phyloP scores from a whole-genome alignment of 2,329 filamentous ascomycete species.

The Colletotrichum cordylinicola region DNA sequence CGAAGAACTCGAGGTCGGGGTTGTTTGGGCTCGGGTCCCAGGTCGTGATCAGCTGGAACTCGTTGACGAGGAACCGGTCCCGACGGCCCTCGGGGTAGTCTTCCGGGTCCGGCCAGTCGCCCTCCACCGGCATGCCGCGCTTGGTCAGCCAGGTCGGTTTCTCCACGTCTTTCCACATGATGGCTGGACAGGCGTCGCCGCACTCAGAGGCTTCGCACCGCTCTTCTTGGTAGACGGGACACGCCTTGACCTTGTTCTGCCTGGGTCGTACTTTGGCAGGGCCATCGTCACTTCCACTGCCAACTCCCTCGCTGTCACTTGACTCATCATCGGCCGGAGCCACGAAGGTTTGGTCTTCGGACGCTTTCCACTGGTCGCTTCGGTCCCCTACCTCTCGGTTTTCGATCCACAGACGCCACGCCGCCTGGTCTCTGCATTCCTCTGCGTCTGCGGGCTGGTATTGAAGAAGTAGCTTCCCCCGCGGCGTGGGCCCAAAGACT shows the following conservation, averaged over 20 bases:
- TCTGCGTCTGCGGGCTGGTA: not conserved
- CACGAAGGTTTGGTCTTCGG: not conserved
- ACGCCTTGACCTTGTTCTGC: not conserved
- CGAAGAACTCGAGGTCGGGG: not conserved
- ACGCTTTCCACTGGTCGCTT: not conserved
- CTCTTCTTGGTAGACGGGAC: not conserved
- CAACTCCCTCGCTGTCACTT: not conserved
- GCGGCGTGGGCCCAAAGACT: not conserved
- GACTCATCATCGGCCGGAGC: not conserved
- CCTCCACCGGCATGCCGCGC: not conserved
- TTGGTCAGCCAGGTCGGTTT: not conserved
- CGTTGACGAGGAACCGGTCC: not conserved
- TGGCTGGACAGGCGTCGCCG: not conserved
- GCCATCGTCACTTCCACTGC: not conserved
- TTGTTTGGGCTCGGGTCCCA: not conserved
- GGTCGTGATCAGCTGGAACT: not conserved
- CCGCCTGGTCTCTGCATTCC: slow-evolving; percentile 1
- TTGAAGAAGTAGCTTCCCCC: slow-evolving; percentile 6
- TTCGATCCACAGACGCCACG: slow-evolving; percentile 6
- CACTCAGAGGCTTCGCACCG: not conserved
- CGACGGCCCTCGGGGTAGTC: not conserved
- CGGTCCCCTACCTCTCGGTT: slow-evolving; percentile 33
- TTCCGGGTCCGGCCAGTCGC: not conserved
- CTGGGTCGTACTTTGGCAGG: not conserved
- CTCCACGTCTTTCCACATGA: not conserved